Conservation (phyloP, 768 basidiomycete species). For the Russula ochroleuca region DNA sequence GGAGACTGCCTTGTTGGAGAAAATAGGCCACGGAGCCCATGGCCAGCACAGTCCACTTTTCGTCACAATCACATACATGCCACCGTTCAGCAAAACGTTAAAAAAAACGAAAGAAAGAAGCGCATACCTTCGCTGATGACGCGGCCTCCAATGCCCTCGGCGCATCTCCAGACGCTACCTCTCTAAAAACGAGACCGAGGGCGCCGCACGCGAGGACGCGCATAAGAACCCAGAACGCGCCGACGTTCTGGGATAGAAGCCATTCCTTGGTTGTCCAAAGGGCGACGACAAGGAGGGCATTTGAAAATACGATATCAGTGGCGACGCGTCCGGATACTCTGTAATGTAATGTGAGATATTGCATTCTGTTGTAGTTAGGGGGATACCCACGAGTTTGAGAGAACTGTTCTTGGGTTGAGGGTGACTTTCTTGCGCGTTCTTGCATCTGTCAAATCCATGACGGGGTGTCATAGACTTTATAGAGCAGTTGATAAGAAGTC, state of each 20-base stretch:
- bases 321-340: slow-evolving; percentile 22
- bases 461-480: slow-evolving; percentile 6
- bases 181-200: slow-evolving; percentile 60
- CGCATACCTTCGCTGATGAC: slow-evolving; percentile 42
- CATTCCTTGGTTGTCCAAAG: slow-evolving; percentile 63
- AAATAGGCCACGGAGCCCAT: slow-evolving; percentile 64
- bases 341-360: not conserved
- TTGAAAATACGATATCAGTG: slow-evolving; percentile 50
- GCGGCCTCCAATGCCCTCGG: slow-evolving; percentile 50
- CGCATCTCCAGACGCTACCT: slow-evolving; percentile 49
- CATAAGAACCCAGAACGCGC: slow-evolving; percentile 74
- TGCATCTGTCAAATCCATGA: slow-evolving; percentile 35
- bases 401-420: slow-evolving; percentile 30
- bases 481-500: slow-evolving; percentile 1
- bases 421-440: slow-evolving; percentile 38
- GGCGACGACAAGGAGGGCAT: slow-evolving; percentile 59
- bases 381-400: slow-evolving; percentile 29
- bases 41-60: slow-evolving; percentile 67
- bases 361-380: not conserved
- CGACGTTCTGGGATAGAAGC: slow-evolving; percentile 60
- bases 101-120: not conserved
- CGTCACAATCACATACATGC: not conserved
- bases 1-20: slow-evolving; percentile 61
- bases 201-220: slow-evolving; percentile 68
- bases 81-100: not conserved